A percentile compares a stretch with the other conserved stretches of the same genome.
Conservation (phyloP, 495 filamentous ascomycete species). For the Jackrogersella minutella region DNA sequence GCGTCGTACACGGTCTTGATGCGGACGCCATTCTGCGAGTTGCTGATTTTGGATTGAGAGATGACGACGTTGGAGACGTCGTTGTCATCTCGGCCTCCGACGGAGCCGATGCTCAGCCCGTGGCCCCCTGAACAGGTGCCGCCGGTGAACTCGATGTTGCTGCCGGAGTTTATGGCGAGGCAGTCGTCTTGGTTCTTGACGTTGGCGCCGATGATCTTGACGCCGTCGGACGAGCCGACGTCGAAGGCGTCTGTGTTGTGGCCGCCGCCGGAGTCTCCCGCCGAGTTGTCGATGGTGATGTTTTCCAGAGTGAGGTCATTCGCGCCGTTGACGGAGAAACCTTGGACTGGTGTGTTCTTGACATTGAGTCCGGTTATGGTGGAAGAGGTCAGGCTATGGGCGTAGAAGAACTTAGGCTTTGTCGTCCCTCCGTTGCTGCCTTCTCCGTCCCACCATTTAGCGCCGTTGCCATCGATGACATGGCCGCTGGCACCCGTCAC, state of each 20-base stretch:
- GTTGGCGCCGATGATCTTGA: constrained; percentile 63
- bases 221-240: constrained; percentile 57
- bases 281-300: constrained; percentile 69
- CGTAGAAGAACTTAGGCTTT: constrained; percentile 65
- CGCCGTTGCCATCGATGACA: constrained; percentile 56
- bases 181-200: constrained; percentile 73
- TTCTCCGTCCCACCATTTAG: constrained; percentile 61
- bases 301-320: constrained; percentile 57
- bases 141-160: constrained; percentile 63
- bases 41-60: constrained; percentile 52
- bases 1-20: constrained; percentile 69
- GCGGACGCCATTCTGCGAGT: constrained; percentile 66
- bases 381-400: constrained; percentile 51
- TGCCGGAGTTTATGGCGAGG: constrained; percentile 68
- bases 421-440: constrained; percentile 61
- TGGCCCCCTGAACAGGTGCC: constrained; percentile 67
- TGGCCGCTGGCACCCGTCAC: constrained; percentile 55
- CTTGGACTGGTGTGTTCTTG: constrained; percentile 69
- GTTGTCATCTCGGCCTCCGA: constrained; percentile 70
- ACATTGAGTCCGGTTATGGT: constrained; percentile 52
- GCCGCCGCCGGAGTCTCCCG: constrained; percentile 57
- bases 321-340: constrained; percentile 62
- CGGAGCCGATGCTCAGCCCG: constrained; percentile 74
- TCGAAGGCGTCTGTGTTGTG: constrained; percentile 77
- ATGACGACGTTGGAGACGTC: constrained; percentile 65